Evolutionary conservation across 2,329 filamentous ascomycete species (phyloP).

Genomic region (Cadophora gregata): DNA sequence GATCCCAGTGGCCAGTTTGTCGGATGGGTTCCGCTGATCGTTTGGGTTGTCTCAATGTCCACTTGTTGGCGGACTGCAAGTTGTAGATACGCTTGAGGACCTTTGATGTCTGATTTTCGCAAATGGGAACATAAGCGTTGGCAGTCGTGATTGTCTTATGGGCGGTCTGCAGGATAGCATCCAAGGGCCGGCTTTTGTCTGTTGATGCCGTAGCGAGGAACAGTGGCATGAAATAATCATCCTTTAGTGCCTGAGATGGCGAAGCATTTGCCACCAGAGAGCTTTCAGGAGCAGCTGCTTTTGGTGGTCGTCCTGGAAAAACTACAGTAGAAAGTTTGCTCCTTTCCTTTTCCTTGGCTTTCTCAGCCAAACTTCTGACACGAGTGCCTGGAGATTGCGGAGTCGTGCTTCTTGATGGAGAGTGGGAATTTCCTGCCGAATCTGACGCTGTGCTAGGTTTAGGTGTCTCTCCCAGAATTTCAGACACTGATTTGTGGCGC

Average conservation of each 20-base stretch:
- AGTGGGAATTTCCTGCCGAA: slow-evolving; percentile 34
- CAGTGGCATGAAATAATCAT: slow-evolving; percentile 69
- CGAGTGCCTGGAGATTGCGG: slow-evolving; percentile 51
- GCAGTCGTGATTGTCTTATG: slow-evolving; percentile 89
- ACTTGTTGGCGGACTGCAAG: slow-evolving; percentile 87
- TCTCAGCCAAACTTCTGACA: slow-evolving; percentile 40
- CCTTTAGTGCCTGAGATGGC: slow-evolving; percentile 43
- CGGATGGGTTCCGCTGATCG: slow-evolving; percentile 81
- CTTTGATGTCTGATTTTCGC: slow-evolving; percentile 86
- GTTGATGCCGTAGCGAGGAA: slow-evolving; percentile 62
- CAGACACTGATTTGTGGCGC: slow-evolving; percentile 73
- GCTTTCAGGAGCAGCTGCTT: slow-evolving; percentile 45
- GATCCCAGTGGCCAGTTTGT: slow-evolving; percentile 81
- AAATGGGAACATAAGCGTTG: slow-evolving; percentile 81
- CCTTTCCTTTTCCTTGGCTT: slow-evolving; percentile 60
- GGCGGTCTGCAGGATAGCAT: slow-evolving; percentile 78
- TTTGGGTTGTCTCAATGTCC: slow-evolving; percentile 90
- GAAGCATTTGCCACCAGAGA: slow-evolving; percentile 27
- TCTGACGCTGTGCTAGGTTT: slow-evolving; percentile 44
- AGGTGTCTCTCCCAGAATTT: slow-evolving; percentile 69
- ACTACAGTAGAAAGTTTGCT: slow-evolving; percentile 76
- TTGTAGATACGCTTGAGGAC: slow-evolving; percentile 88
- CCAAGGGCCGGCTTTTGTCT: slow-evolving; percentile 65
- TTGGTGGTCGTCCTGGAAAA: slow-evolving; percentile 71
- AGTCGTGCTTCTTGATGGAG: slow-evolving; percentile 47